Conservation (phyloP, 257 asterid species). For the Parsonsia alboflavescens region DNA sequence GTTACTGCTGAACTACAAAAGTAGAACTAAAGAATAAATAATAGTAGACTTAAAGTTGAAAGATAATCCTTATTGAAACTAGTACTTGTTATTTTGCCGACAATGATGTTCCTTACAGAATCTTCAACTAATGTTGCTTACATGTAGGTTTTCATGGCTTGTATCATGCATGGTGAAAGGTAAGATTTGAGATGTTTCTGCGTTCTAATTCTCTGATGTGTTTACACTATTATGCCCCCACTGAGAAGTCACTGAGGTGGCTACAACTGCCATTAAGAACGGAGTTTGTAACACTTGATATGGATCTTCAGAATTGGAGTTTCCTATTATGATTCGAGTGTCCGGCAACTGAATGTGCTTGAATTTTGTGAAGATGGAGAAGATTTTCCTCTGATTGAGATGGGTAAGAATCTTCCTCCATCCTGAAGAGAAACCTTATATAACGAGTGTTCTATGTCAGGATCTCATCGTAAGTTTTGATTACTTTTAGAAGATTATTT, state of each 20-base stretch:
- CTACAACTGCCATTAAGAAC: neutral
- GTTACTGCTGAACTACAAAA: neutral
- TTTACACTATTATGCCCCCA: neutral
- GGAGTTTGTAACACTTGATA: constrained; percentile 5
- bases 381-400: constrained; percentile 69
- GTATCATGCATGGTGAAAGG: constrained; percentile 84
- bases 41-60: neutral
- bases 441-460: neutral
- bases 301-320: constrained; percentile 70
- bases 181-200: constrained; percentile 22
- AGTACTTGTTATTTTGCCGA: neutral
- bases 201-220: neutral
- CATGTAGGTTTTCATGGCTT: constrained; percentile 89
- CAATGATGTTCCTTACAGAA: neutral
- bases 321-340: constrained; percentile 73
- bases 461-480: neutral
- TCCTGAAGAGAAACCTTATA: neutral
- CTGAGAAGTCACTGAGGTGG: neutral
- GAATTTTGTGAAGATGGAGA: constrained; percentile 92
- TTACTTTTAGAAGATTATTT: neutral
- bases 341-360: constrained; percentile 70
- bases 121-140: constrained; percentile 17
- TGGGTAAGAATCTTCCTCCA: constrained; percentile 51
- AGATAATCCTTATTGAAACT: neutral
- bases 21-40: neutral